Conservation (phyloP, 2,329 filamentous ascomycete genomes). For the Aspergillus arachidicola region DNA sequence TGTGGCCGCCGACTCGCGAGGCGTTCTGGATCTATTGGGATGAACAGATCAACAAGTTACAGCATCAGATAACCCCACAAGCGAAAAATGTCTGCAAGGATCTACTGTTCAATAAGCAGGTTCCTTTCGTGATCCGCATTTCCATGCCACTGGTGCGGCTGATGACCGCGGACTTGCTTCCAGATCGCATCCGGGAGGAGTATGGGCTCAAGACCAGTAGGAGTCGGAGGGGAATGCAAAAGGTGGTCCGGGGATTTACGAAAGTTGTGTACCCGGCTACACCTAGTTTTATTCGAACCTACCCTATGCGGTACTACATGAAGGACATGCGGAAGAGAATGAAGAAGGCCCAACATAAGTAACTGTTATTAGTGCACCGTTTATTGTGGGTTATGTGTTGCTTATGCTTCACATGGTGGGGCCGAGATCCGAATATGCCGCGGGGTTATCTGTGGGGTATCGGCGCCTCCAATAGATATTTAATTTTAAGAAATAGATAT, state of each 20-base stretch:
- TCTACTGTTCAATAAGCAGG: constrained; percentile 27
- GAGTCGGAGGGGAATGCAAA: constrained; percentile 21
- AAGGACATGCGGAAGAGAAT: constrained; percentile 32
- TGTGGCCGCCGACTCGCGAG: constrained; percentile 11
- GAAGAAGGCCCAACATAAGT: neutral
- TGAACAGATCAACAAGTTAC: neutral
- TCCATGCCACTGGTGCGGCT: constrained; percentile 32
- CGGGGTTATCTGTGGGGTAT: neutral
- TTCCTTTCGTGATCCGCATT: constrained; percentile 28
- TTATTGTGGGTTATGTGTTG: neutral
- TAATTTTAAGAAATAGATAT: neutral
- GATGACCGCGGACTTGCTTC: constrained; percentile 33
- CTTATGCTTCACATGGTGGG: neutral
- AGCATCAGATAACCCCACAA: neutral
- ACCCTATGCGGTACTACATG: constrained; percentile 32
- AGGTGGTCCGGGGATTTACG: constrained; percentile 20
- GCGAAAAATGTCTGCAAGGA: neutral
- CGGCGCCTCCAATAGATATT: neutral
- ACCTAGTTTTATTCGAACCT: constrained; percentile 28
- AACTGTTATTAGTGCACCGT: neutral
- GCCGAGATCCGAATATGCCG: neutral
- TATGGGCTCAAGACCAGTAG: constrained; percentile 30
- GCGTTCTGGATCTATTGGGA: constrained; percentile 12
- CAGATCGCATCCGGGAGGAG: constrained; percentile 28
- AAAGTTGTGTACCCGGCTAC: constrained; percentile 28